Percentiles rank a stretch among this genome's conserved stretches.
phyloP scores from a whole-genome alignment of 306 rosid genomes.

The Gastrolobium bilobum region DNA sequence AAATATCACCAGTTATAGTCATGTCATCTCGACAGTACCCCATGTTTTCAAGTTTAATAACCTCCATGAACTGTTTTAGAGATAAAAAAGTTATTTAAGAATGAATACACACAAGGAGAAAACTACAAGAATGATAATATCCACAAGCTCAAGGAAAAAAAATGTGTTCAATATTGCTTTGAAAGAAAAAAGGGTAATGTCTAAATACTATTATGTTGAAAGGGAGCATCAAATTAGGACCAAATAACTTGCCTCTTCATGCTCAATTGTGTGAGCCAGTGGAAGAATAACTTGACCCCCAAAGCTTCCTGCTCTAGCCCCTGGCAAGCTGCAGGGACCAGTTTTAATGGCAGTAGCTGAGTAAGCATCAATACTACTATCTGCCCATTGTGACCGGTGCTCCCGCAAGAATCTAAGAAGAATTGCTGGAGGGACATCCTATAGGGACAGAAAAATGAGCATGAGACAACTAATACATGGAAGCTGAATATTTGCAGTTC shows the following conservation, averaged over 20 bases:
- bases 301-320: constrained; percentile 72
- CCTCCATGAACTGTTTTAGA: constrained; percentile 90
- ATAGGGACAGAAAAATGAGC: constrained; percentile 35
- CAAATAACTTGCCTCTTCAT: constrained; percentile 85
- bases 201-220: neutral
- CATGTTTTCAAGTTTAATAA: constrained; percentile 92
- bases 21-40: constrained; percentile 92
- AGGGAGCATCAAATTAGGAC: neutral
- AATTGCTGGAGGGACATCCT: constrained; percentile 98
- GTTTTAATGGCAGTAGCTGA: constrained; percentile 93
- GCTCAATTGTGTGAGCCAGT: constrained; percentile 91
- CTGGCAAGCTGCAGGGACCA: constrained; percentile 85
- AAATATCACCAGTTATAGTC: constrained; percentile 88
- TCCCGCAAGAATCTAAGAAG: constrained; percentile 93
- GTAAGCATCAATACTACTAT: constrained; percentile 95
- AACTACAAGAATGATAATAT: constrained; percentile 6
- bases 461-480: constrained; percentile 29
- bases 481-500: neutral
- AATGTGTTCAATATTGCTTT: neutral
- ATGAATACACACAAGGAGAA: constrained; percentile 8
- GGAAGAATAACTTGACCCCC: constrained; percentile 99
- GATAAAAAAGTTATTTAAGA: constrained; percentile 27
- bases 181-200: neutral
- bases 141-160: neutral
- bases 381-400: constrained; percentile 99